These are phyloP conservation scores for Corinectria fuckeliana DNA, from an alignment of 2,329 filamentous ascomycete genomes.

Conservation along the genomic window DNA sequence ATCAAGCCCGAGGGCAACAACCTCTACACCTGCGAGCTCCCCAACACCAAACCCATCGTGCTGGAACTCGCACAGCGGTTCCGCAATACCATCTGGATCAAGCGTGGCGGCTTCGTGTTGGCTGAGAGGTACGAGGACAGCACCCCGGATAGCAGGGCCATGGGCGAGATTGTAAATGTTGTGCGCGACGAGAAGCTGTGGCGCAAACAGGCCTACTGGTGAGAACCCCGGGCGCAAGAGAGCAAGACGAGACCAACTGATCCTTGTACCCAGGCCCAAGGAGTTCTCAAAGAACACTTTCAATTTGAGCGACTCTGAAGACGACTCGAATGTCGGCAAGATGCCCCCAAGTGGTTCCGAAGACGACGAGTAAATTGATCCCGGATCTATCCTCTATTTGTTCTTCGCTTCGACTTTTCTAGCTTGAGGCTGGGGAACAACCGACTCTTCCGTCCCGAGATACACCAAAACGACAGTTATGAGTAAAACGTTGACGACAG, in stretches of 20 bases:
- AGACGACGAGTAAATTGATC: conserved; percentile 57
- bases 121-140: conserved; percentile 71
- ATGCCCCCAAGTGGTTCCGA: conserved; percentile 85
- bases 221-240: conserved; percentile 27
- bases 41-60: conserved; percentile 69
- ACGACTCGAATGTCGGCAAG: conserved; percentile 81
- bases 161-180: conserved; percentile 90
- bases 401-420: conserved; percentile 37
- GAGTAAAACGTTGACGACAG: conserved; percentile 75
- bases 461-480: conserved; percentile 70
- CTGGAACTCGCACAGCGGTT: conserved; percentile 86
- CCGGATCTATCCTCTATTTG: conserved; percentile 37
- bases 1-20: conserved; percentile 87
- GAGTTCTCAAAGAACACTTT: conserved; percentile 75
- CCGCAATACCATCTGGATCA: conserved; percentile 93
- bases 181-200: conserved; percentile 90
- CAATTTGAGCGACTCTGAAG: conserved; percentile 71
- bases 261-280: conserved; percentile 66
- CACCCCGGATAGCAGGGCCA: conserved; percentile 77
- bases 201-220: conserved; percentile 92
- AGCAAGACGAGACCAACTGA: conserved; percentile 26
- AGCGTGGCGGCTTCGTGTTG: conserved; percentile 84
- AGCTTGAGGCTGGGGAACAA: conserved; percentile 27
- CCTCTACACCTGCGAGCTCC: conserved; percentile 79
- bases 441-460: conserved; percentile 58